A percentile compares a stretch with the other conserved stretches of the same genome.
Conservation (phyloP, 2,329 filamentous ascomycete species). For the Alternaria arborescens region DNA sequence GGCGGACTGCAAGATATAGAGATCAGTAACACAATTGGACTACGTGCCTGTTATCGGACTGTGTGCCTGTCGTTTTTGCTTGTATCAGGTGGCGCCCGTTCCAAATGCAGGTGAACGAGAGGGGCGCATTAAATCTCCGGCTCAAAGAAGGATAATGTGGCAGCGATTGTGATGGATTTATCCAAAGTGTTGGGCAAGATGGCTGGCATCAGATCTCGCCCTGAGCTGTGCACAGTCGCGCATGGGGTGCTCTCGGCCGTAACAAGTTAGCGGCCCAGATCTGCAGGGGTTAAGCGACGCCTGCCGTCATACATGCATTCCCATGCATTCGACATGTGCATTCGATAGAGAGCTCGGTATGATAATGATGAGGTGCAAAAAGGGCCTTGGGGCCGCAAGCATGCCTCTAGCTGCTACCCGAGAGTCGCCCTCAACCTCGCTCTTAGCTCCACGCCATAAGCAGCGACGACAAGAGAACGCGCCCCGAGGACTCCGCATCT, state of each 20-base stretch:
- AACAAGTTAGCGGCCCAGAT: neutral
- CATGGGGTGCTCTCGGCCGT: neutral
- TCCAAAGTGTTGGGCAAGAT: conserved; percentile 11
- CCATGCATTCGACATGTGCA: conserved; percentile 11
- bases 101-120: conserved; percentile 5
- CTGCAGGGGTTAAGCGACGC: conserved; percentile 17
- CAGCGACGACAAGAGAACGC: conserved; percentile 3
- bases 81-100: neutral
- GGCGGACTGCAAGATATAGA: conserved; percentile 10
- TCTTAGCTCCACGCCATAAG: neutral
- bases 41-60: neutral
- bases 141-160: conserved; percentile 4
- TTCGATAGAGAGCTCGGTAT: conserved; percentile 1
- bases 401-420: neutral
- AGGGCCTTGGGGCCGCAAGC: conserved; percentile 6
- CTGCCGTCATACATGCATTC: conserved; percentile 23
- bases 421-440: neutral
- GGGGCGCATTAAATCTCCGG: conserved; percentile 2
- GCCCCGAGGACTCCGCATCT: conserved; percentile 9
- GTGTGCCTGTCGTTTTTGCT: neutral
- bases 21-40: conserved; percentile 2
- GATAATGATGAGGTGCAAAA: conserved; percentile 10
- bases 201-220: neutral
- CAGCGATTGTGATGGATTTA: conserved; percentile 6
- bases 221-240: conserved; percentile 8